phyloP scores from a whole-genome alignment of 2,329 filamentous ascomycete genomes.

The Leptographium galeiforme region DNA sequence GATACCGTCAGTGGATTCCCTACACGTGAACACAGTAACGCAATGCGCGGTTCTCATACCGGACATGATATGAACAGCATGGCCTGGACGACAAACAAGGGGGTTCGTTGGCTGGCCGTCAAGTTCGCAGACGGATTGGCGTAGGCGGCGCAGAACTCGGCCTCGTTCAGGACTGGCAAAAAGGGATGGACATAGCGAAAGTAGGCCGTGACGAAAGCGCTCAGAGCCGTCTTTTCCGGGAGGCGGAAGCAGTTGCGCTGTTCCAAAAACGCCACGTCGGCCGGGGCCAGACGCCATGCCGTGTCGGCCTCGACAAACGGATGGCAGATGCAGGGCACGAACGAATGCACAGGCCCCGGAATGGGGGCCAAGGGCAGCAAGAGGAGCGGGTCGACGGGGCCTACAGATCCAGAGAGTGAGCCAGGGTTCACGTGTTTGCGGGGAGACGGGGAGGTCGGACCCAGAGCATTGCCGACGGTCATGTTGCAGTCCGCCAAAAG shows the following conservation, averaged over 20 bases:
- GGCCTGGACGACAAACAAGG: conserved; percentile 28
- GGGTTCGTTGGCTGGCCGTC: conserved; percentile 16
- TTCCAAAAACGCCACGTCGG: conserved; percentile 31
- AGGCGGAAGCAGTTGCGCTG: conserved; percentile 26
- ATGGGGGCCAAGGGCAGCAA: no score
- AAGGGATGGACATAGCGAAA: conserved; percentile 31
- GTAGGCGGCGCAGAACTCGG: conserved; percentile 32
- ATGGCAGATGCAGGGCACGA: conserved; percentile 23
- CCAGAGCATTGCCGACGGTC: not conserved
- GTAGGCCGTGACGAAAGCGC: conserved; percentile 30
- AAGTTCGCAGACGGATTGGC: conserved; percentile 3
- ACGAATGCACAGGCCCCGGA: not conserved
- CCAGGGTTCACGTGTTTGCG: not conserved
- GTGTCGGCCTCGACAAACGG: conserved; percentile 26
- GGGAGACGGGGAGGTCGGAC: not conserved
- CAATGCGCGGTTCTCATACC: not conserved
- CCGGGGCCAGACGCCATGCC: conserved; percentile 21
- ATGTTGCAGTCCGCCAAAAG: not conserved
- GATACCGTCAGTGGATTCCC: no score
- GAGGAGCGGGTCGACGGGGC: not conserved
- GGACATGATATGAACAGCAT: conserved; percentile 23
- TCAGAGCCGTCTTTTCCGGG: conserved; percentile 22
- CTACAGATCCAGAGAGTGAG: not conserved
- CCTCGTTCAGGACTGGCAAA: conserved; percentile 28
- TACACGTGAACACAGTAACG: no score